Percentiles rank a stretch among this genome's conserved stretches.
Conservation (phyloP, 1,139 yeast genomes). For the Candida glucosophila region DNA sequence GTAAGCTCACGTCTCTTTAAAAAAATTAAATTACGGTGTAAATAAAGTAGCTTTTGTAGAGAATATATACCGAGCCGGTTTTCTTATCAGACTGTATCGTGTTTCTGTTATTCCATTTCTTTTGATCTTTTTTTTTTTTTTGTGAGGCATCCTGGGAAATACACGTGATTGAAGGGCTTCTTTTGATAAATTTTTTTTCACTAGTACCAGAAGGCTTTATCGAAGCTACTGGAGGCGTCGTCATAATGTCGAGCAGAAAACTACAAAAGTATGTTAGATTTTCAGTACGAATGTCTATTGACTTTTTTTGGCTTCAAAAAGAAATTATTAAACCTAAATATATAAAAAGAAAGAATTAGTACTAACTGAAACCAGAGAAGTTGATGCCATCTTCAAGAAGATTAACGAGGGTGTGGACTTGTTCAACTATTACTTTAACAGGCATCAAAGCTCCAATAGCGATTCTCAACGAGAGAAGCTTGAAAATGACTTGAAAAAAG, state of each 20-base stretch:
- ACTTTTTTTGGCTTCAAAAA: neutral
- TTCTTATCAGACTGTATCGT: too few relatives aligned
- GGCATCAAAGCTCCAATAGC: slow-evolving; percentile 43
- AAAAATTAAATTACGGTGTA: too few relatives aligned
- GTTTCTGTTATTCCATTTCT: too few relatives aligned
- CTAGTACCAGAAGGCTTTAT: too few relatives aligned
- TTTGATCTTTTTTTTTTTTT: too few relatives aligned
- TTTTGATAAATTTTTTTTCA: too few relatives aligned
- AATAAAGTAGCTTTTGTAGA: too few relatives aligned
- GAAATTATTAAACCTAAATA: neutral
- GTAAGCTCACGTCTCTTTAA: slow-evolving; percentile 11
- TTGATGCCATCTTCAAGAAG: slow-evolving; percentile 91
- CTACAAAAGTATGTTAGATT: slow-evolving; percentile 45
- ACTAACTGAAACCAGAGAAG: slow-evolving; percentile 42
- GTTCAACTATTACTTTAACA: slow-evolving; percentile 45
- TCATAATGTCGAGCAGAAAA: slow-evolving; percentile 31
- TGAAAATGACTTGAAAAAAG: slow-evolving; percentile 88
- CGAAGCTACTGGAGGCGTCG: too few relatives aligned
- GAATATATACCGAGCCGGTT: too few relatives aligned
- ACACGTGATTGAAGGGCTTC: too few relatives aligned
- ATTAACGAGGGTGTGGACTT: slow-evolving; percentile 89
- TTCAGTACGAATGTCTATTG: neutral
- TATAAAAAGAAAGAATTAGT: slow-evolving; percentile 1
- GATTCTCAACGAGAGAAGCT: slow-evolving; percentile 93
- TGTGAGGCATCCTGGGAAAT: too few relatives aligned